Evolutionary conservation across 2,329 filamentous ascomycete species (phyloP), one percentile per base, ranked within the genome.

Genomic region (Lachnum nothofagi): DNA sequence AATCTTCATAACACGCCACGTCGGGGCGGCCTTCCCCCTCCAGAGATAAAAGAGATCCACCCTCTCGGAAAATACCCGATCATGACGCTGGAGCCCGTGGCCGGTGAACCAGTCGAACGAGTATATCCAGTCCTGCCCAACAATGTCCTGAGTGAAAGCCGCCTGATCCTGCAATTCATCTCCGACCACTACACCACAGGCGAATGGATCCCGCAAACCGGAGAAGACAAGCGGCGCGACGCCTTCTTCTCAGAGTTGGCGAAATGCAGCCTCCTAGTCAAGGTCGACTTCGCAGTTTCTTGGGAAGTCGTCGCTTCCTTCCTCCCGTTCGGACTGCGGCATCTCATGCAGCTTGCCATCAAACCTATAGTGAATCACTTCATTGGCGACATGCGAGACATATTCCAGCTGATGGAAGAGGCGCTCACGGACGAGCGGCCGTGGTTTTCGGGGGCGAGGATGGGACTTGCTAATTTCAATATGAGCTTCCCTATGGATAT

Each of bases 401-500:
- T 52, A 17, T 63, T 52, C 34, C 40, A 53, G 37, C 22, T 63
- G 5, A 49, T 65, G 54, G 63, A 65, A 31, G 50, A 56, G 24
- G 47, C 50, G 20, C 42, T 65, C 17, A 50, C 44, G 4, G 60
- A 57, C 3, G 62, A 61, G 53, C 56, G 52, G 31, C 56, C 54
- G 6, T 66, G 59, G 56, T 52, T 54, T 46, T 45, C 52, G 6
- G 64, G 64, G 5, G 39, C 35, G 41, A 42, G 48, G 19, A 50
- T 61, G 5, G 64, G 64, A 4, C 27, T 65, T 19, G 58, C 60
- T 12, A 63, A 65, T 56, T 55, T 65, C n/a, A 56, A 57, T 35
- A 48, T 63, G 52, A 59, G 48, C 20, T 66, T 55, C 46, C 51
- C 56, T 2, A 59, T 65, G 57, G 63, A 65, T 42, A 54, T 60